Base-by-base conservation (phyloP, 2,329 filamentous ascomycete species). In the Meredithiella fracta region DNA sequence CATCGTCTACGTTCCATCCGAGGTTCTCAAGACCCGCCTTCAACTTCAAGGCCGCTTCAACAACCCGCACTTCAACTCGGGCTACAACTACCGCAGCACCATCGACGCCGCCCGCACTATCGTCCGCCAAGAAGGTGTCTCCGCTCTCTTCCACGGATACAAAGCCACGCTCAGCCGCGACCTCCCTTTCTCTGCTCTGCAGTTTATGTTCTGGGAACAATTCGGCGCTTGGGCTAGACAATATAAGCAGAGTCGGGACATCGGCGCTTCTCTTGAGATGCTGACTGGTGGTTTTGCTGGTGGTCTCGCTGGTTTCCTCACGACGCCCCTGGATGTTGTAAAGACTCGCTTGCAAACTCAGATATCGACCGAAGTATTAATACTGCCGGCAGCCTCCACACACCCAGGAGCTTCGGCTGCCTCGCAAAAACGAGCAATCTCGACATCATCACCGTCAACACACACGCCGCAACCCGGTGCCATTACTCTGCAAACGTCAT, bases 201-300 rank as follows among this genome's bases (percentile, higher is more conserved):
- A 98, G 65, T 97, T 98, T 69, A 91, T 94, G 64, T 96, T 98
- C 67, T 98, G 95, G 73, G 92, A 98, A 68, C 87, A 97, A 68
- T 90, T 90, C 66, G 86, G 90, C 64, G 80, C 76, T 49, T 79
- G 87, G 75, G 90, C 92, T 0, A 85, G 85, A 64, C 68, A 80
- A 54, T 94, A 85, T 75, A 82, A 85, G 65, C 80, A 84, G 34
- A 85, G 82, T 60, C 79, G 83, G 57, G 87, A 96, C 58, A 94
- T 98, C 54, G 92, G 92, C 0, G 70, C 94, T 34, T 76, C 82
- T 0, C 68, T 97, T 38, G 92, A 98, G 67, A 83, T 97, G 23
- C 68, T 94, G 14, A 98, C 92, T 0, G 92, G 90, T 15, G 89
- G 86, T 2, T 83, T 82, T 2, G 94, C 92, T 4, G 92, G 92